Evolutionary conservation across 495 filamentous ascomycete genomes (phyloP).

Genomic region (Aspergillus bridgeri): DNA sequence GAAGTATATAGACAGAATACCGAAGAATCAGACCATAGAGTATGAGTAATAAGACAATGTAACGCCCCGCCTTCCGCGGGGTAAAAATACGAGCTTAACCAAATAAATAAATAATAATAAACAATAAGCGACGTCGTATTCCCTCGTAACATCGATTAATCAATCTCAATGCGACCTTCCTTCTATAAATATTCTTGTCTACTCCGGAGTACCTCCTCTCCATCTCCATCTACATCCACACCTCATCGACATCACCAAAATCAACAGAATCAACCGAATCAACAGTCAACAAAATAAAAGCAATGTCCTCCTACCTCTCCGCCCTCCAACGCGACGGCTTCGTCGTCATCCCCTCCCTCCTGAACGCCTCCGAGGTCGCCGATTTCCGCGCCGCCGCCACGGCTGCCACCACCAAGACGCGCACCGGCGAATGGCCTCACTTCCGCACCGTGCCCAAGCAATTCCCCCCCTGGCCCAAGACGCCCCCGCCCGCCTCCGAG

Average conservation of each 20-base stretch:
- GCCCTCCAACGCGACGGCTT: slow-evolving; percentile 48
- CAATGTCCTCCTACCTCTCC: slow-evolving; percentile 35
- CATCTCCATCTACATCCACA: too few species aligned
- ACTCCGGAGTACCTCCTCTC: too few species aligned
- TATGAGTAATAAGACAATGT: too few species aligned
- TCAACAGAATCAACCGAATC: slow-evolving; percentile 2
- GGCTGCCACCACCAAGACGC: slow-evolving; percentile 53
- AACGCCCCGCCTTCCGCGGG: too few species aligned
- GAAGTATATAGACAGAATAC: too few species aligned
- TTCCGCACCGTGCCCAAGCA: slow-evolving; percentile 81
- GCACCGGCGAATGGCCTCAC: slow-evolving; percentile 66
- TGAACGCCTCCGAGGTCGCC: slow-evolving; percentile 44
- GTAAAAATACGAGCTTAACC: too few species aligned
- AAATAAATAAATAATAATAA: too few species aligned
- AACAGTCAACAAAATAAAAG: slow-evolving; percentile 4
- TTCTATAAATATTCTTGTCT: background rate
- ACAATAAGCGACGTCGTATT: slow-evolving; percentile 7
- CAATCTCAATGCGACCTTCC: background rate
- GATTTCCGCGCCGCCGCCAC: slow-evolving; percentile 53
- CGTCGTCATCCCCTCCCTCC: slow-evolving; percentile 45
- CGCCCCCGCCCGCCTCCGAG: slow-evolving; percentile 41
- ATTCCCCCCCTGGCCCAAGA: slow-evolving; percentile 74
- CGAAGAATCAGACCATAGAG: too few species aligned
- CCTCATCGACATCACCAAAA: too few species aligned
- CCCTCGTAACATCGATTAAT: slow-evolving; percentile 11